These are phyloP conservation scores for Pseudogymnoascus verrucosus DNA, from an alignment of 2,329 filamentous ascomycete genomes.

Conservation along the genomic window DNA sequence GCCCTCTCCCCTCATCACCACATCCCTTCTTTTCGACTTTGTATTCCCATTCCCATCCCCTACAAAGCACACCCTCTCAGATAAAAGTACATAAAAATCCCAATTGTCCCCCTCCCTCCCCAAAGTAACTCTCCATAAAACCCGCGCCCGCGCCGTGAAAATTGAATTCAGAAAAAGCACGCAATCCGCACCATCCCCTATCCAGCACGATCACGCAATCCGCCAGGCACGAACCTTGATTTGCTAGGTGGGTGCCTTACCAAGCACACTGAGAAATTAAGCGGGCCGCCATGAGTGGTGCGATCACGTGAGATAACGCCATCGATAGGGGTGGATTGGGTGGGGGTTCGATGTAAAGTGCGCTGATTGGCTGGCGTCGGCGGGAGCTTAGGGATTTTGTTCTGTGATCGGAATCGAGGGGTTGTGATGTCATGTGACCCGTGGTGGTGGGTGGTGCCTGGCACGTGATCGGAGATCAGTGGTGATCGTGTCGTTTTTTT, in stretches of 20 bases:
- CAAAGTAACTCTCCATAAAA: neutral
- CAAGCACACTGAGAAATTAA: neutral
- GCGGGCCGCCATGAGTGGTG: neutral
- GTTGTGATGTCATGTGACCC: neutral
- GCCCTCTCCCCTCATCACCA: neutral
- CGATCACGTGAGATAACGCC: neutral
- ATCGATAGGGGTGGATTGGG: neutral
- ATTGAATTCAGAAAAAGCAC: constrained; percentile 1
- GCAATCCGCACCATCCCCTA: neutral
- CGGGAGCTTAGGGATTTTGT: constrained; percentile 6
- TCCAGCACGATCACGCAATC: neutral
- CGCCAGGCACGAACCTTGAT: constrained; percentile 5
- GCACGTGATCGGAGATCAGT: neutral
- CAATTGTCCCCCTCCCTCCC: neutral
- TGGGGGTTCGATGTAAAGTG: neutral
- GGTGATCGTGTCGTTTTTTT: neutral
- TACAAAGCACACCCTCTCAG: neutral
- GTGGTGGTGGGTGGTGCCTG: neutral
- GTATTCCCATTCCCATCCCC: neutral
- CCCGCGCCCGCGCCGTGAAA: neutral
- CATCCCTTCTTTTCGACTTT: neutral
- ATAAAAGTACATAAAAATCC: neutral
- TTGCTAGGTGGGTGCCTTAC: neutral
- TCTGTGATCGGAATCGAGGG: neutral
- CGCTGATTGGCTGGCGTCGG: neutral